A percentile compares a stretch with the other conserved stretches of the same genome.
These are phyloP conservation scores for Komagataella pseudopastoris DNA, from an alignment of 805 yeast species.

Conservation along the genomic window DNA sequence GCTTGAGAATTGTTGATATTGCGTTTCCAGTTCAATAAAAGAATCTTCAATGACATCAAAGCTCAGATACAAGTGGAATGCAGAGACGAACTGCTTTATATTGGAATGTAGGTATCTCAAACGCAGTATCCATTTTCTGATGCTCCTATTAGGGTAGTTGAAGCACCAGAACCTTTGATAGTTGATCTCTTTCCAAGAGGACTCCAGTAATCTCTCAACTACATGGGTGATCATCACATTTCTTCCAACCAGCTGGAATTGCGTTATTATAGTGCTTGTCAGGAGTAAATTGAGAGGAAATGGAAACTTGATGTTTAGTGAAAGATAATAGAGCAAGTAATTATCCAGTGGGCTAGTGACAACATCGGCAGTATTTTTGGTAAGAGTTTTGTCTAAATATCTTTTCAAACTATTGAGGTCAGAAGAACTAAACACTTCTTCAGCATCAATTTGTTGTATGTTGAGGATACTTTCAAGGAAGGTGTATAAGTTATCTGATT, in stretches of 20 bases:
- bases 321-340: conserved; percentile 35
- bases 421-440: conserved; percentile 30
- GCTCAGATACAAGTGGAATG: conserved; percentile 40
- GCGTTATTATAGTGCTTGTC: conserved; percentile 54
- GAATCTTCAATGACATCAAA: conserved; percentile 46
- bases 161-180: conserved; percentile 57
- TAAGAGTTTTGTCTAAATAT: conserved; percentile 28
- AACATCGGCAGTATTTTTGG: conserved; percentile 7
- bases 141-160: conserved; percentile 23
- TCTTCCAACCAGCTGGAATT: conserved; percentile 72
- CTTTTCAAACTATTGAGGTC: conserved; percentile 28
- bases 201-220: conserved; percentile 43
- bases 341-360: conserved; percentile 22
- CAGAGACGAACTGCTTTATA: conserved; percentile 43
- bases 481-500: conserved; percentile 16
- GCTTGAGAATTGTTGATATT: conserved; percentile 10
- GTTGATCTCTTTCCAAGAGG: conserved; percentile 60
- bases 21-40: conserved; percentile 25
- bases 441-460: conserved; percentile 41
- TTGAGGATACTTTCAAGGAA: conserved; percentile 38
- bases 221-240: conserved; percentile 52
- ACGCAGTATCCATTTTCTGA: conserved; percentile 39
- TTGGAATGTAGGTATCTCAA: conserved; percentile 42
- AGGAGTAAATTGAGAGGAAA: conserved; percentile 77
- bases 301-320: conserved; percentile 53